These are phyloP conservation scores for Vairimorpha necatrix DNA, from an alignment of 371 early-diverging fungal genomes.

Conservation along the genomic window DNA sequence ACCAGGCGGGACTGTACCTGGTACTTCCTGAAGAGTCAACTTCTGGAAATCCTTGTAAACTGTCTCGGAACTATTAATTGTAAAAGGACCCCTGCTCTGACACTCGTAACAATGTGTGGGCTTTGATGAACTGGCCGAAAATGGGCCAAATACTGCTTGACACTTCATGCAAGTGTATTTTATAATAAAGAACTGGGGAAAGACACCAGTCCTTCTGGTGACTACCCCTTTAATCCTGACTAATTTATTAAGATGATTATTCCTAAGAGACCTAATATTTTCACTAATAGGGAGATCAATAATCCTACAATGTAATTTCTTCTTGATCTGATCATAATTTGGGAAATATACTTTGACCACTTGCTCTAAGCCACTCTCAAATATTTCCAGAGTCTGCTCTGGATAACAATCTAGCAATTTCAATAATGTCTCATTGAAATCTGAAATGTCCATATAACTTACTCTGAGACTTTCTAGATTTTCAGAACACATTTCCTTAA, in stretches of 20 bases:
- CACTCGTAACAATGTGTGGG: slow-evolving; percentile 83
- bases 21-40: slow-evolving; percentile 90
- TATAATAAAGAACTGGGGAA: slow-evolving; percentile 89
- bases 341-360: slow-evolving; percentile 79
- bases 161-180: slow-evolving; percentile 93
- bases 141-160: slow-evolving; percentile 83
- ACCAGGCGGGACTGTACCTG: slow-evolving; percentile 90
- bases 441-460: slow-evolving; percentile 57
- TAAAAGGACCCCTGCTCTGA: slow-evolving; percentile 78
- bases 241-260: slow-evolving; percentile 77
- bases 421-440: slow-evolving; percentile 17
- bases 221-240: slow-evolving; percentile 89
- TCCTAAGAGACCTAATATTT: slow-evolving; percentile 80
- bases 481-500: slow-evolving; percentile 62
- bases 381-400: slow-evolving; percentile 66
- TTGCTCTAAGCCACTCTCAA: slow-evolving; percentile 82
- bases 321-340: slow-evolving; percentile 78
- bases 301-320: slow-evolving; percentile 84
- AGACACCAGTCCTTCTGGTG: slow-evolving; percentile 83
- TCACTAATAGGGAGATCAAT: slow-evolving; percentile 77
- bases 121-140: slow-evolving; percentile 84
- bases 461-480: slow-evolving; percentile 61
- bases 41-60: slow-evolving; percentile 95
- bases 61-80: slow-evolving; percentile 72
- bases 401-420: slow-evolving; percentile 17